phyloP scores from a whole-genome alignment of 768 basidiomycete species.

The Tylopilus sp. region DNA sequence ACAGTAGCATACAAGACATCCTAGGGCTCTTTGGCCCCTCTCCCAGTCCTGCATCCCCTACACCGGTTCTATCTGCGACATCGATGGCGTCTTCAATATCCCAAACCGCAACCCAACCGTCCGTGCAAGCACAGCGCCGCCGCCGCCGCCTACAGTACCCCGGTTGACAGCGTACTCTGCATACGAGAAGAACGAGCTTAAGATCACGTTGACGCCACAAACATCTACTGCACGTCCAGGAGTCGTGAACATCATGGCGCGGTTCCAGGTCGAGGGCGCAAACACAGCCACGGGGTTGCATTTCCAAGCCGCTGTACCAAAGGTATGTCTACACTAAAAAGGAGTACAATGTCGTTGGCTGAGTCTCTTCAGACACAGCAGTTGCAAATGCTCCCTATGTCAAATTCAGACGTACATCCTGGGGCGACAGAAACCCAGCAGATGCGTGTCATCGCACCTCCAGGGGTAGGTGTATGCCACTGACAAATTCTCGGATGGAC shows the following conservation, averaged over 20 bases:
- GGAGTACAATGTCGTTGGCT: not conserved
- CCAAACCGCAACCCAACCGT: constrained; percentile 32
- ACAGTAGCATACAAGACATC: constrained; percentile 81
- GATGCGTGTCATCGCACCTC: constrained; percentile 86
- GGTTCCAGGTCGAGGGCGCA: constrained; percentile 69
- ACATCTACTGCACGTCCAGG: constrained; percentile 79
- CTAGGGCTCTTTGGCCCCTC: constrained; percentile 78
- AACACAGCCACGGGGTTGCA: constrained; percentile 61
- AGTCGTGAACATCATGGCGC: constrained; percentile 84
- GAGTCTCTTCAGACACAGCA: constrained; percentile 77
- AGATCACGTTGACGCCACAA: constrained; percentile 87
- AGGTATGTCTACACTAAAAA: constrained; percentile 44
- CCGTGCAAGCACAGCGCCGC: constrained; percentile 34
- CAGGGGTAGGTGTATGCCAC: constrained; percentile 56
- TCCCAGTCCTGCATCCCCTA: constrained; percentile 31
- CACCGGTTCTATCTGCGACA: constrained; percentile 17
- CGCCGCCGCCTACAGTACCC: constrained; percentile 36
- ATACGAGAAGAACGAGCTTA: constrained; percentile 89
- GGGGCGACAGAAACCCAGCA: constrained; percentile 90
- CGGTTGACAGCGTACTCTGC: constrained; percentile 74
- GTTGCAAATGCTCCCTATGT: constrained; percentile 97
- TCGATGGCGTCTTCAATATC: constrained; percentile 38
- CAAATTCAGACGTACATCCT: constrained; percentile 72
- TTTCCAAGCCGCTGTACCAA: constrained; percentile 98
- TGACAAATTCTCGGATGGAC: not conserved